A percentile compares a stretch with the other conserved stretches of the same genome.
Conservation (phyloP, 495 filamentous ascomycete species). For the Sporormia fimetaria region DNA sequence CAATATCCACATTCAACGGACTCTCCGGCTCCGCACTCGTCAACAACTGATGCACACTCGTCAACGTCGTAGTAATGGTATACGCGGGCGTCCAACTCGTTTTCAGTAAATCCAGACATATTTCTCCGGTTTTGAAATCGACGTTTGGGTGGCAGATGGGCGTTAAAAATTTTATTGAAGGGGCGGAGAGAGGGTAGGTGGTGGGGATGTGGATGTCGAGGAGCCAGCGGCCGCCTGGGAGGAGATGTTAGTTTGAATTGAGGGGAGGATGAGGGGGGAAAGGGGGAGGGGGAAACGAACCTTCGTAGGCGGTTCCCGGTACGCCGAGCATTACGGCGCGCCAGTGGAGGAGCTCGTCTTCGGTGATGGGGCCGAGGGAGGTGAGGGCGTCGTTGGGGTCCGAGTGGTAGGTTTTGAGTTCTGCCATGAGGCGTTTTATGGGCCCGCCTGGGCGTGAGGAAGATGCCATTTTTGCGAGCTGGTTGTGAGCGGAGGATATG, state of each 20-base stretch:
- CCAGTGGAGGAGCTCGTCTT: constrained; percentile 64
- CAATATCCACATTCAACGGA: constrained; percentile 84
- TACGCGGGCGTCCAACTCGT: constrained; percentile 76
- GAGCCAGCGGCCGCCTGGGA: constrained; percentile 67
- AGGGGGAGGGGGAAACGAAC: constrained; percentile 32
- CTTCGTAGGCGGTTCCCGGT: constrained; percentile 57
- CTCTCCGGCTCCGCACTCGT: constrained; percentile 65
- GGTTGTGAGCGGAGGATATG: too few species aligned
- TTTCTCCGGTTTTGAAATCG: constrained; percentile 58
- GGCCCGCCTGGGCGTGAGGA: constrained; percentile 19
- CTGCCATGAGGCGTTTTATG: constrained; percentile 53
- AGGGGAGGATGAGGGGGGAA: neutral
- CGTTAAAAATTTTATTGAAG: constrained; percentile 61
- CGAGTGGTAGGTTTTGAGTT: constrained; percentile 48
- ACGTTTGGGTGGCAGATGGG: constrained; percentile 23
- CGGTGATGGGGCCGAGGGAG: constrained; percentile 54
- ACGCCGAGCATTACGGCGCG: constrained; percentile 69
- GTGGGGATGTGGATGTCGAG: constrained; percentile 65
- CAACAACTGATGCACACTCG: constrained; percentile 66
- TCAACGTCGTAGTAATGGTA: constrained; percentile 64
- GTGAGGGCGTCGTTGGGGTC: constrained; percentile 45
- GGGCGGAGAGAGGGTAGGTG: constrained; percentile 68
- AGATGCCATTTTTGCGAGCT: constrained; percentile 8
- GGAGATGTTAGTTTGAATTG: neutral
- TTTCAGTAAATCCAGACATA: constrained; percentile 81